phyloP scores from a whole-genome alignment of 371 early-diverging fungal genomes.

The Dichotomocladium elegans region DNA sequence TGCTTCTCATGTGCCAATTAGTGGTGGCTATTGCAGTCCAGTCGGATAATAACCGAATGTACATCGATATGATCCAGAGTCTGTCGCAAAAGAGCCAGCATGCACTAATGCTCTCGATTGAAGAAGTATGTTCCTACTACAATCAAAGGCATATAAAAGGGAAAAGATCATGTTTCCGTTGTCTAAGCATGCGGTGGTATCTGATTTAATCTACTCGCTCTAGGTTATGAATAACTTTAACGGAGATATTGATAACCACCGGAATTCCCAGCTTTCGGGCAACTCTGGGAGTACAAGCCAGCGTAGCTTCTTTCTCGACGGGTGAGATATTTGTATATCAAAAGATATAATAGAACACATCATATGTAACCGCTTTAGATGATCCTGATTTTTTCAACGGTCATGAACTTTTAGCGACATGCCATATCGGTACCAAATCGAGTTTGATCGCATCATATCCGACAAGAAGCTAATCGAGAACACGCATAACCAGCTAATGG shows the following conservation, averaged over 20 bases:
- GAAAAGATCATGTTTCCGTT: neutral
- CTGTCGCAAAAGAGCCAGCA: slow-evolving; percentile 78
- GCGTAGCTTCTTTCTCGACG: slow-evolving; percentile 19
- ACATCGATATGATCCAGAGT: slow-evolving; percentile 84
- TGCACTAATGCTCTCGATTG: slow-evolving; percentile 88
- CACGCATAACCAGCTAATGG: slow-evolving; percentile 44
- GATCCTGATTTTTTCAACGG: too few relatives aligned
- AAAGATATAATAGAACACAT: neutral
- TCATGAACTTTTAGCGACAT: slow-evolving; percentile 23
- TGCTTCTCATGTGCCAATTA: slow-evolving; percentile 74
- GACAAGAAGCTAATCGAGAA: slow-evolving; percentile 58
- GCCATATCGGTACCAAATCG: slow-evolving; percentile 37
- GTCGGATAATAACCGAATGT: slow-evolving; percentile 75
- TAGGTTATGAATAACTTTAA: slow-evolving; percentile 47
- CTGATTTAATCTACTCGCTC: too few relatives aligned
- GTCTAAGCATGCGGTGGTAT: too few relatives aligned
- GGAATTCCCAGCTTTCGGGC: slow-evolving; percentile 31
- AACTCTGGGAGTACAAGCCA: slow-evolving; percentile 19
- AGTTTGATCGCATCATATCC: slow-evolving; percentile 35
- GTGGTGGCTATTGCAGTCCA: slow-evolving; percentile 88
- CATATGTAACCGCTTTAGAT: too few relatives aligned
- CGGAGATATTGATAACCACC: slow-evolving; percentile 21
- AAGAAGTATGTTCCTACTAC: slow-evolving; percentile 44
- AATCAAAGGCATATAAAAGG: neutral
- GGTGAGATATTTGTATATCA: neutral